Base-by-base conservation (phyloP, 1,139 yeast genomes). In the Magnusiomyces tetraspermus region DNA sequence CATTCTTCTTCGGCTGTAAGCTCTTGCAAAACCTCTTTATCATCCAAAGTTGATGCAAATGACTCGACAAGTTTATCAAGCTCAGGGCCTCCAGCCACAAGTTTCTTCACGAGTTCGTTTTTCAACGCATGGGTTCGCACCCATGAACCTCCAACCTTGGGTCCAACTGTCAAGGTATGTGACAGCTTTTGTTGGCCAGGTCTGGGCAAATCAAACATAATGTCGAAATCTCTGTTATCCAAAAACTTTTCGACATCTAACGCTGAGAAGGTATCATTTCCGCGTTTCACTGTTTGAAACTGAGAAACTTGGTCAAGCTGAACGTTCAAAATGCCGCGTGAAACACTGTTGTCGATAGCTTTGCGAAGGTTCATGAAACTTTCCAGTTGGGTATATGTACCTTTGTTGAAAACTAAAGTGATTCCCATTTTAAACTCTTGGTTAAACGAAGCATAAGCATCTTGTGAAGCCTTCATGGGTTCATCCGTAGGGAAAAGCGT, bases 331-430 rank as follows among this genome's bases (percentile, higher is more conserved):
- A 62, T 51, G 2, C 57, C 56, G 8, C 55, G 47, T 21, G 59
- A 57, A 46, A 68, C 51, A 49, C 70, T 66, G 26, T 48, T 46
- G 8, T 53, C 53, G 49, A 68, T 54, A 41, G 59, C 58, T 13
- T 54, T 48, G 11, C 65, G 62, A 36, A 70, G 61, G 30, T 76
- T 77, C 36, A 82, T 63, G 60, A 85, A 79, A 11, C 85, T 80
- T 49, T 76, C 76, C 30, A 85, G 64, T 62, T 85, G 86, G 53
- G 80, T 80, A 63, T 73, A 84, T 0, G 82, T 73, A 13, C 75
- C 74, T 21, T 72, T 70, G 21, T 78, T 74, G 60, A 82, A 80
- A 0, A 85, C 85, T 30, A 68, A 67, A 41, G 68, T 63, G 28
- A 79, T 63, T 60, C 73, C 71, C 47, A 69, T 70, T 13, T 74